These are phyloP conservation scores for Basidiobolus meristosporus DNA, from an alignment of 371 early-diverging fungal genomes.

Conservation along the genomic window DNA sequence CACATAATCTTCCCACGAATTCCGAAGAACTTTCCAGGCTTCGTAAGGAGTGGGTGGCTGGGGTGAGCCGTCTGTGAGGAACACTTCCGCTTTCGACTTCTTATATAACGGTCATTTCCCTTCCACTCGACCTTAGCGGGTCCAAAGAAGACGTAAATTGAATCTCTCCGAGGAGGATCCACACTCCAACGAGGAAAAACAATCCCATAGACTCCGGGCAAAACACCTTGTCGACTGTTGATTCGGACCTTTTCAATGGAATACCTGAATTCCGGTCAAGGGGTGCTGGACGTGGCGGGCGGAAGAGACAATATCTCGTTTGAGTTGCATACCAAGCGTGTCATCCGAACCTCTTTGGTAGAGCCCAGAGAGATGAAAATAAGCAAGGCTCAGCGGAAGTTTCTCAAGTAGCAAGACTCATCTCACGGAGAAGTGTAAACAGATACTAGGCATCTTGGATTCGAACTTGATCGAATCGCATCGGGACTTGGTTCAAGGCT, in stretches of 20 bases:
- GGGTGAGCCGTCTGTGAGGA: no score
- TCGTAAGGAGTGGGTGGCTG: no score
- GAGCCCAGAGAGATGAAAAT: slow-evolving; percentile 27
- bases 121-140: slow-evolving; percentile 6
- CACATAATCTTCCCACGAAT: no score
- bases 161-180: slow-evolving; percentile 24
- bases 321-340: slow-evolving; percentile 21
- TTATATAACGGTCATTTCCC: no score
- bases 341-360: slow-evolving; percentile 19
- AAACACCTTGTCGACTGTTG: slow-evolving; percentile 27
- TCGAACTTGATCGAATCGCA: slow-evolving; percentile 16
- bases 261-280: slow-evolving; percentile 6
- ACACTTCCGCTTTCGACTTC: no score
- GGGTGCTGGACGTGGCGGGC: slow-evolving; percentile 31
- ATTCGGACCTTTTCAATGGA: slow-evolving; percentile 13
- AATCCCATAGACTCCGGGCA: slow-evolving; percentile 23
- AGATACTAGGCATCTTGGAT: slow-evolving; percentile 11
- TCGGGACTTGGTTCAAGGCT: slow-evolving; percentile 7
- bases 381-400: slow-evolving; percentile 20
- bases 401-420: slow-evolving; percentile 6
- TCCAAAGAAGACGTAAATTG: slow-evolving; percentile 11
- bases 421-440: background rate
- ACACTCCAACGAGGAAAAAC: slow-evolving; percentile 17
- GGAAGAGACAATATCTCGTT: slow-evolving; percentile 32
- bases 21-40: no score